Evolutionary conservation across 805 yeast genomes (phyloP).

Genomic region (Saturnispora sanitii): DNA sequence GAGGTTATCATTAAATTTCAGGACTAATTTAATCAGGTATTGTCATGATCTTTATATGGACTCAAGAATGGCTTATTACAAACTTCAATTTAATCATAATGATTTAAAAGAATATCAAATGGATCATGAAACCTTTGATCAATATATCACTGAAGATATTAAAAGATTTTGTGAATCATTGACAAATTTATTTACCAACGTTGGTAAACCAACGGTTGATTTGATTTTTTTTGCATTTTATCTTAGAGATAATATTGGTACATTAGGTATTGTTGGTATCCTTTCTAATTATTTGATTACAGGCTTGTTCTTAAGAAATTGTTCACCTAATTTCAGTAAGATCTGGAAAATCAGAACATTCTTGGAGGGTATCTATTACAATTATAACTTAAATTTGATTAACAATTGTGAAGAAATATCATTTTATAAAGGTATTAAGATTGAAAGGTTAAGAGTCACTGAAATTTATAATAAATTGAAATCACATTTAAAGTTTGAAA

Average conservation of each 20-base stretch:
- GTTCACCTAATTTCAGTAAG: conserved; percentile 80
- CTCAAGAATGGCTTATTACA: conserved; percentile 71
- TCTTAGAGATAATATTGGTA: conserved; percentile 76
- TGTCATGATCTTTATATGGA: conserved; percentile 86
- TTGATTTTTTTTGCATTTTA: conserved; percentile 75
- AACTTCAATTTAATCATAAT: conserved; percentile 51
- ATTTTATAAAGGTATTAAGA: conserved; percentile 77
- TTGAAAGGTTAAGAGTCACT: conserved; percentile 61
- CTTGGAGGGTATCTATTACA: conserved; percentile 82
- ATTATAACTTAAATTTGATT: conserved; percentile 74
- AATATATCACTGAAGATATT: conserved; percentile 78
- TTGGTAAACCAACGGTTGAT: conserved; percentile 89
- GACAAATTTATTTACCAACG: conserved; percentile 72
- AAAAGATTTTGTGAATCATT: conserved; percentile 71
- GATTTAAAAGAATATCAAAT: conserved; percentile 25
- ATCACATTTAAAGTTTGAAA: conserved; percentile 26
- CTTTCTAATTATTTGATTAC: conserved; percentile 72
- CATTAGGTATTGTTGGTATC: conserved; percentile 76
- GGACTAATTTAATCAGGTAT: conserved; percentile 75
- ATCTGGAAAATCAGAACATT: conserved; percentile 63
- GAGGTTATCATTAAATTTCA: conserved; percentile 69
- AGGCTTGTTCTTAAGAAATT: conserved; percentile 58
- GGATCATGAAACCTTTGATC: conserved; percentile 62
- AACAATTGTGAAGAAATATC: conserved; percentile 91
- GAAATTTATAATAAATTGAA: conserved; percentile 48